A percentile compares a stretch with the other conserved stretches of the same genome.
phyloP scores from a whole-genome alignment of 768 basidiomycete genomes.

The Trametopsis cervina region DNA sequence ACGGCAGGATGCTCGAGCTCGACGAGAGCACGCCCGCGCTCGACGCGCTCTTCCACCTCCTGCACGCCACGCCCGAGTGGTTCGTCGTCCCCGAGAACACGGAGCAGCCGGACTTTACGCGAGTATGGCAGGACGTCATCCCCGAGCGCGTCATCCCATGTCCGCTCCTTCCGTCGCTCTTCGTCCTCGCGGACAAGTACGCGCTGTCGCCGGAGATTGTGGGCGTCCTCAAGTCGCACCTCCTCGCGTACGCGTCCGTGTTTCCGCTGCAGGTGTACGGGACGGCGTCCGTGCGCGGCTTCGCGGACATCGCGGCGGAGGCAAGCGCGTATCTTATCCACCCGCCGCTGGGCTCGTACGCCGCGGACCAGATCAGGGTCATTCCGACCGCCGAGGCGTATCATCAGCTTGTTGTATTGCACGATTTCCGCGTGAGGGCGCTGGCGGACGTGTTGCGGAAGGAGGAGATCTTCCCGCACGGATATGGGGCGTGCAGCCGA shows the following conservation, averaged over 20 bases:
- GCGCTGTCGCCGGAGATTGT: conserved; percentile 40
- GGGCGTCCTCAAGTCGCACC: conserved; percentile 40
- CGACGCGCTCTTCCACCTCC: conserved; percentile 43
- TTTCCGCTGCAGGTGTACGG: conserved; percentile 57
- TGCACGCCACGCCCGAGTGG: conserved; percentile 43
- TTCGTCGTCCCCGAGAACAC: background rate
- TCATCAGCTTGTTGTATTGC: conserved; percentile 55
- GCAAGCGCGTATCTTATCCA: conserved; percentile 51
- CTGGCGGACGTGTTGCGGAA: conserved; percentile 44
- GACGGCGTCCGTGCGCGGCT: conserved; percentile 37
- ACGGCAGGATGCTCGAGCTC: conserved; percentile 38
- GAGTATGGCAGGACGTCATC: conserved; percentile 9
- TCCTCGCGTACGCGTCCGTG: conserved; percentile 43
- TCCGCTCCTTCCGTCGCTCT: conserved; percentile 52
- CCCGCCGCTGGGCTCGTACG: conserved; percentile 50
- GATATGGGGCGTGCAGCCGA: conserved; percentile 54
- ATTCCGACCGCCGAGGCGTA: conserved; percentile 57
- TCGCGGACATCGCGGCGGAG: conserved; percentile 43
- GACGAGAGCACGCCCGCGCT: conserved; percentile 46
- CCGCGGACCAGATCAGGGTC: conserved; percentile 39
- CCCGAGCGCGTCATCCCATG: conserved; percentile 44
- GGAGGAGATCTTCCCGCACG: conserved; percentile 68
- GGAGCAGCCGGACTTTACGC: conserved; percentile 2
- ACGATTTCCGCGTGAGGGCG: conserved; percentile 46
- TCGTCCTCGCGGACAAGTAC: conserved; percentile 63